phyloP scores from a whole-genome alignment of 495 filamentous ascomycete genomes.

The Aspergillus mulundensis region DNA sequence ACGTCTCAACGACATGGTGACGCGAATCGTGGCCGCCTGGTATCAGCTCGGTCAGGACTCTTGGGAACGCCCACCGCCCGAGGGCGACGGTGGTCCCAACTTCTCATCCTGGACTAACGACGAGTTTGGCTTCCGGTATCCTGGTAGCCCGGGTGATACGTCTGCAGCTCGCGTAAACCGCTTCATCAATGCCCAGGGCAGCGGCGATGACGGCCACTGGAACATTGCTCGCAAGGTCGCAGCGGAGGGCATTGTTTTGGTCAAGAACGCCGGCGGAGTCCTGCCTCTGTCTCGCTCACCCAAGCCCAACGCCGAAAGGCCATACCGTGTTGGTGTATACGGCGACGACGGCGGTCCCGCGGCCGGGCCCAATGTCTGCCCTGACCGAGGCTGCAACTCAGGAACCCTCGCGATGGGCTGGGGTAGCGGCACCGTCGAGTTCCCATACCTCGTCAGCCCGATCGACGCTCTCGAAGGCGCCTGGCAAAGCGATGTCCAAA shows the following conservation, averaged over 20 bases:
- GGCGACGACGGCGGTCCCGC: slow-evolving; percentile 76
- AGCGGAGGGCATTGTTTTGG: slow-evolving; percentile 76
- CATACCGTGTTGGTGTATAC: slow-evolving; percentile 67
- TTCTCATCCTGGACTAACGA: slow-evolving; percentile 89
- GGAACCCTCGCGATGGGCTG: slow-evolving; percentile 84
- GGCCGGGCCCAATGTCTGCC: slow-evolving; percentile 70
- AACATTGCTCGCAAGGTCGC: slow-evolving; percentile 68
- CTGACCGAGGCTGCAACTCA: slow-evolving; percentile 73
- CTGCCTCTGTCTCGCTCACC: slow-evolving; percentile 60
- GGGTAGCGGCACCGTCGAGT: slow-evolving; percentile 87
- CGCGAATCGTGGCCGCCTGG: slow-evolving; percentile 86
- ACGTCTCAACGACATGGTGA: slow-evolving; percentile 89
- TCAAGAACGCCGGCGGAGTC: slow-evolving; percentile 68
- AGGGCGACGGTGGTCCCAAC: slow-evolving; percentile 70
- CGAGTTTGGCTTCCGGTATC: slow-evolving; percentile 57
- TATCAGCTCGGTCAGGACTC: slow-evolving; percentile 86
- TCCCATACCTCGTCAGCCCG: slow-evolving; percentile 75
- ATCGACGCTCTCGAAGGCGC: slow-evolving; percentile 58
- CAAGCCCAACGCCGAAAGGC: slow-evolving; percentile 33
- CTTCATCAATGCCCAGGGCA: slow-evolving; percentile 65
- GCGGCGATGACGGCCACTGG: slow-evolving; percentile 60
- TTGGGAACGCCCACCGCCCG: slow-evolving; percentile 48
- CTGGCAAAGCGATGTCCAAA: slow-evolving; percentile 57
- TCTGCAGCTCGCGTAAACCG: slow-evolving; percentile 65
- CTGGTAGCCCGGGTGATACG: slow-evolving; percentile 56